Conservation (phyloP, 495 filamentous ascomycete genomes). For the Rostrohypoxylon terebratum region DNA sequence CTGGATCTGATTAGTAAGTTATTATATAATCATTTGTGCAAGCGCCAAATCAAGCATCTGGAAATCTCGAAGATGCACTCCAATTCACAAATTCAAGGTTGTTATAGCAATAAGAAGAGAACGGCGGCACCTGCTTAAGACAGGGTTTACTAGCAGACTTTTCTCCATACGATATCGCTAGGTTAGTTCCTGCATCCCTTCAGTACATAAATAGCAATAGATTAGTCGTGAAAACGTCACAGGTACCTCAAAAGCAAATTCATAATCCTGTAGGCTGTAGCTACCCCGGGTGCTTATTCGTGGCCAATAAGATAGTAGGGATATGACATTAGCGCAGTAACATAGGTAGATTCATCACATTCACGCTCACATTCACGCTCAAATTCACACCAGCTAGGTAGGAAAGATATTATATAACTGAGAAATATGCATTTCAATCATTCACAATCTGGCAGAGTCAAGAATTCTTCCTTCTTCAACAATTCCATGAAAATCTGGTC, state of each 20-base stretch:
- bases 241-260: not conserved
- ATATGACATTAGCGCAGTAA: not conserved
- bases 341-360: not conserved
- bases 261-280: not conserved
- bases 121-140: too few relatives aligned
- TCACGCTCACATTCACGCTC: constrained; percentile 6
- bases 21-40: not conserved
- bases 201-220: not conserved
- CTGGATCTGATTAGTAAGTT: not conserved
- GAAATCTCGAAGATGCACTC: not conserved
- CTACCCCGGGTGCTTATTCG: not conserved
- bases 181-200: not conserved
- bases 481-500: not conserved
- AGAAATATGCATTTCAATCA: not conserved
- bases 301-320: not conserved
- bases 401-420: not conserved
- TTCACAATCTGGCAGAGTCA: not conserved
- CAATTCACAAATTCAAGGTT: too few relatives aligned
- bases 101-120: too few relatives aligned
- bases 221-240: not conserved
- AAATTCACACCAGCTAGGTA: constrained; percentile 6
- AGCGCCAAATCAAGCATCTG: too few relatives aligned
- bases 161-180: not conserved
- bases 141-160: too few relatives aligned
- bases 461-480: not conserved